These are phyloP conservation scores for Vanrija sp. DNA, from an alignment of 1,284 basidiomycete genomes.

Conservation along the genomic window DNA sequence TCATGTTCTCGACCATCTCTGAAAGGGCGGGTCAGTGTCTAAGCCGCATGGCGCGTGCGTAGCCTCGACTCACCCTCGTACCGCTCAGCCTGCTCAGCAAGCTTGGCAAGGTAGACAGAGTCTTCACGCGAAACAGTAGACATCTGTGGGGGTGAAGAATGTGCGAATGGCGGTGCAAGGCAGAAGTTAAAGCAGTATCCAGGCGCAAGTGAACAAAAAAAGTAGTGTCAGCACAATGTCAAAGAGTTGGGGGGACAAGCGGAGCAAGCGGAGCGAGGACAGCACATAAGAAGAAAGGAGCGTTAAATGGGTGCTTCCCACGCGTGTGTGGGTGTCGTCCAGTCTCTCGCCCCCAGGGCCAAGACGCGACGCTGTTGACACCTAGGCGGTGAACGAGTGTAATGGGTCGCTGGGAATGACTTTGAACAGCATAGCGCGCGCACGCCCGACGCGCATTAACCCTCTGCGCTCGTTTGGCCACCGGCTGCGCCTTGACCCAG, in stretches of 20 bases:
- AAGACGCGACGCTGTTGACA: too few species aligned
- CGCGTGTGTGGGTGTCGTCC: too few species aligned
- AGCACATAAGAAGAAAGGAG: too few species aligned
- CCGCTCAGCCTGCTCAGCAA: slow-evolving; percentile 97
- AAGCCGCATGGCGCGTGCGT: slow-evolving; percentile 3
- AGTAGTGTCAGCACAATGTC: not conserved
- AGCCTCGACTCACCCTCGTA: slow-evolving; percentile 76
- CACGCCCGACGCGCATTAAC: not conserved
- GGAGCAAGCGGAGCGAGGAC: too few species aligned
- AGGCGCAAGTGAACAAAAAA: too few species aligned
- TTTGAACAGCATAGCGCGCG: not conserved
- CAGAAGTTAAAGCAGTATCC: not conserved
- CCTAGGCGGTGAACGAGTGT: too few species aligned
- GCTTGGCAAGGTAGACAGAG: slow-evolving; percentile 98
- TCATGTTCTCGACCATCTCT: slow-evolving; percentile 99
- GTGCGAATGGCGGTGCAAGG: not conserved
- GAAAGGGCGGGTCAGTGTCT: slow-evolving; percentile 14
- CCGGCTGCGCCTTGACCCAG: too few species aligned
- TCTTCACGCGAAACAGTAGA: slow-evolving; percentile 76
- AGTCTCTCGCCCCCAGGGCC: too few species aligned
- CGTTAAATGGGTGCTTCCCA: too few species aligned
- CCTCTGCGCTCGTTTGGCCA: not conserved
- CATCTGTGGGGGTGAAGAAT: slow-evolving; percentile 55
- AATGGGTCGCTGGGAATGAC: too few species aligned
- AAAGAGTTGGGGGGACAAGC: too few species aligned